Evolutionary conservation across 2,329 filamentous ascomycete genomes (phyloP).

Genomic region (Penicillium sp.): DNA sequence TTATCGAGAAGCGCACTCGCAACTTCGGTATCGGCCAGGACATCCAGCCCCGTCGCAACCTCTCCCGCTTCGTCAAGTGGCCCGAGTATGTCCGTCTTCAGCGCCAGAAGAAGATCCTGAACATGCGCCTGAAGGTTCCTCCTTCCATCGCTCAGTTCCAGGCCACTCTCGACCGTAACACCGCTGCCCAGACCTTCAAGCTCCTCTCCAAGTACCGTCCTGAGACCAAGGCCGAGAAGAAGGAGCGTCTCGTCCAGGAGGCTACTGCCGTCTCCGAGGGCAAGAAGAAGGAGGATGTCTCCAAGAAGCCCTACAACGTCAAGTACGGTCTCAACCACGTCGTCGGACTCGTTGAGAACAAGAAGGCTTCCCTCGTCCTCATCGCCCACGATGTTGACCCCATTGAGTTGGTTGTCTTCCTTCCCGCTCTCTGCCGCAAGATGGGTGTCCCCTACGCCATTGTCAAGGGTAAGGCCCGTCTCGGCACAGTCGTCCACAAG

Average conservation of each 20-base stretch:
- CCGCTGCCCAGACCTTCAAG: constrained; percentile 96
- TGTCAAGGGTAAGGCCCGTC: constrained; percentile 98
- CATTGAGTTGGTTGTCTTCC: constrained; percentile 98
- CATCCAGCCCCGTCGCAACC: constrained; percentile 94
- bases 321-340: constrained; percentile 99
- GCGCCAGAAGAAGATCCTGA: constrained; percentile 92
- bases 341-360: constrained; percentile 95
- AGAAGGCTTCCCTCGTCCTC: constrained; percentile 97
- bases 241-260: constrained; percentile 98
- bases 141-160: constrained; percentile 97
- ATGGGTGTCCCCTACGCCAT: constrained; percentile 99
- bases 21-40: constrained; percentile 99
- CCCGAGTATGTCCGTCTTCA: constrained; percentile 98
- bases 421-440: constrained; percentile 98
- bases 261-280: constrained; percentile 96
- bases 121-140: constrained; percentile 97
- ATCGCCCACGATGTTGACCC: constrained; percentile 99
- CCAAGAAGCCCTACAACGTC: constrained; percentile 99
- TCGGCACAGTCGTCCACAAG: constrained; percentile 99
- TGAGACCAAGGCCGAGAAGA: constrained; percentile 99
- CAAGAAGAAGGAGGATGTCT: constrained; percentile 99
- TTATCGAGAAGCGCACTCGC: constrained; percentile 94
- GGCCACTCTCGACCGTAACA: constrained; percentile 94
- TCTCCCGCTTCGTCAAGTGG: constrained; percentile 99
- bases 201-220: constrained; percentile 99